Evolutionary conservation across 176 grass and related monocot genomes (phyloP), one percentile per base, ranked within the genome.

Genomic region (Paspalum notatum): DNA sequence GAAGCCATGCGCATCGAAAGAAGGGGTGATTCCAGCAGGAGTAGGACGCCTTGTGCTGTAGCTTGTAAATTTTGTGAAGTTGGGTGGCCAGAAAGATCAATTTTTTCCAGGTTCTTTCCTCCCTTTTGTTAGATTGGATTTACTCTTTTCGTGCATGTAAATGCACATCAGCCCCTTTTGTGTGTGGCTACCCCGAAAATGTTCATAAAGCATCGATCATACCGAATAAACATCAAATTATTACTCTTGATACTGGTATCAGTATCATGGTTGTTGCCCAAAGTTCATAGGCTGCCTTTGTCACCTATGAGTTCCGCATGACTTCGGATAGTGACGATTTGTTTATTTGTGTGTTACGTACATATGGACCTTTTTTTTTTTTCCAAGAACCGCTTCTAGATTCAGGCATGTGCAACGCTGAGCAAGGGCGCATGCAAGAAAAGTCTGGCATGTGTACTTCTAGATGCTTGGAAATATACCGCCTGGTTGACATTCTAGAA

Each of bases 1-100:
- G 65, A 83, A 85, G 79, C 56, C 68, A 80, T 80, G 67, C 63
- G 42, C 75, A 86, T 76, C 79, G 48, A 42, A 89, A 83, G 79
- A 92, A 83, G 45, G 70, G 80, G 5, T 86, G 48, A 82, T 3
- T 41, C 32, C 3, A 39, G 25, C 44, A 22, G 15, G n/a, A n/a
- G n/a, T 48, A 59, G 20, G 25, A 57, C 16, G 44, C 53, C 58
- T 38, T n/a, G 10, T 65, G 62, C 1, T 65, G 24, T 50, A 52
- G 68, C 47, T 41, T 74, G 84, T 81, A 81, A 48, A 52, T 32
- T 75, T 67, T 85, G 72, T 66, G 42, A 45, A 82, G 65, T 82
- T 53, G 50, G 72, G 17, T 67, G 50, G 78, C 83, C 77, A 66
- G 83, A 82, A 72, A 77, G 72, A 89, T 89, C 48, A 89, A 4